Evolutionary conservation across 805 yeast genomes (phyloP).

Genomic region (Saturnispora galanensis): DNA sequence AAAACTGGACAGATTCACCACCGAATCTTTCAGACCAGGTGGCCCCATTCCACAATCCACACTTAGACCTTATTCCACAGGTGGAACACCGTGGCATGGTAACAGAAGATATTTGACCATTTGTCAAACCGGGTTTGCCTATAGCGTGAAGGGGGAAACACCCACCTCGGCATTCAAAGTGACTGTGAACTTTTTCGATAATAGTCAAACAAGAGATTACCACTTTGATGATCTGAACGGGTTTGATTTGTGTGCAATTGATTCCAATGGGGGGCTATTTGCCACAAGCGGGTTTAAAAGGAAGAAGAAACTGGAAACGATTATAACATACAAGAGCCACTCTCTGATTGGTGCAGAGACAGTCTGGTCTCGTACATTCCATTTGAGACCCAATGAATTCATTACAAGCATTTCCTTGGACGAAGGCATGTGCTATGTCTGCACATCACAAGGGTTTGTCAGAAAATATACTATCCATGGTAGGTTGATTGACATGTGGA

Average conservation of each 20-base stretch:
- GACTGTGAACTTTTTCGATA: slow-evolving; percentile 83
- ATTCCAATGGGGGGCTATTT: slow-evolving; percentile 54
- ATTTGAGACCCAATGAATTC: slow-evolving; percentile 36
- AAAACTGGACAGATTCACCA: neutral
- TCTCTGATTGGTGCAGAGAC: slow-evolving; percentile 56
- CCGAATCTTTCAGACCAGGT: slow-evolving; percentile 1
- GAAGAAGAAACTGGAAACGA: slow-evolving; percentile 21
- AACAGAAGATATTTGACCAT: slow-evolving; percentile 71
- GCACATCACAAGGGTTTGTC: slow-evolving; percentile 69
- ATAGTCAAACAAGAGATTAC: slow-evolving; percentile 64
- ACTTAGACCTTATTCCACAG: slow-evolving; percentile 67
- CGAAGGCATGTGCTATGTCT: slow-evolving; percentile 48
- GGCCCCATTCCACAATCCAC: neutral
- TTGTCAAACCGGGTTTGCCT: slow-evolving; percentile 71
- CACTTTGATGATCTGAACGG: slow-evolving; percentile 70
- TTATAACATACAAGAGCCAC: slow-evolving; percentile 61
- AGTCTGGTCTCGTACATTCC: slow-evolving; percentile 54
- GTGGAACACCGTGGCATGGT: slow-evolving; percentile 71
- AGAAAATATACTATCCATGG: slow-evolving; percentile 68
- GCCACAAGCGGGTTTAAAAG: slow-evolving; percentile 33
- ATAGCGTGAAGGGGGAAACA: slow-evolving; percentile 57
- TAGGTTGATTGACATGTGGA: slow-evolving; percentile 57
- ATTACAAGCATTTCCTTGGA: slow-evolving; percentile 65
- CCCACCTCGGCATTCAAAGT: slow-evolving; percentile 41
- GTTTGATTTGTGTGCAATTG: slow-evolving; percentile 69